Percentiles rank a stretch among this genome's conserved stretches.
These are phyloP conservation scores for Cyclostephanos tholiformis DNA, from an alignment of 108 stramenopile genomes.

Conservation along the genomic window DNA sequence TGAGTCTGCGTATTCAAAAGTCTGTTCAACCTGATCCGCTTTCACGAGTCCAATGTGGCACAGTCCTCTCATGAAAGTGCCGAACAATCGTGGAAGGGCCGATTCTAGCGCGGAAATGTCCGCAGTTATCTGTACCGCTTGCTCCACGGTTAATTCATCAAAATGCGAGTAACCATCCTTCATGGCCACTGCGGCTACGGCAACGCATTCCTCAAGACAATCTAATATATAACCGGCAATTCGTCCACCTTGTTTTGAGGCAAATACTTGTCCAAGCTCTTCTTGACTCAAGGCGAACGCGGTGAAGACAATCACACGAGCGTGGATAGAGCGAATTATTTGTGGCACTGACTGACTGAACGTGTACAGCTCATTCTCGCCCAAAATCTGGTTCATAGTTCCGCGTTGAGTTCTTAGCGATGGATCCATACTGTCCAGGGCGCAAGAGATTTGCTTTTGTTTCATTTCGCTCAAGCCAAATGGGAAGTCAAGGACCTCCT, in stretches of 20 bases:
- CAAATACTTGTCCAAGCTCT: slow-evolving; percentile 88
- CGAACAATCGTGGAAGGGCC: slow-evolving; percentile 82
- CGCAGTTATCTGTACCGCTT: slow-evolving; percentile 89
- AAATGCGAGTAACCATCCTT: slow-evolving; percentile 75
- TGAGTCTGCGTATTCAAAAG: slow-evolving; percentile 82
- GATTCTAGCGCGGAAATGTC: slow-evolving; percentile 85
- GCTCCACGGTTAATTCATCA: slow-evolving; percentile 83
- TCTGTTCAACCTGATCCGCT: slow-evolving; percentile 82
- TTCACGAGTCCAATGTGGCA: slow-evolving; percentile 86
- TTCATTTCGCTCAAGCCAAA: slow-evolving; percentile 82
- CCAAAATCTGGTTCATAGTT: slow-evolving; percentile 49
- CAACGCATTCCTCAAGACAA: slow-evolving; percentile 85
- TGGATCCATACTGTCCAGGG: slow-evolving; percentile 47
- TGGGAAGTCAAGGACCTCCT: slow-evolving; percentile 79
- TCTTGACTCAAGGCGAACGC: slow-evolving; percentile 86
- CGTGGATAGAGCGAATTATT: slow-evolving; percentile 84
- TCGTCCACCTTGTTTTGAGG: slow-evolving; percentile 74
- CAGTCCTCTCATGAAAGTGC: slow-evolving; percentile 87
- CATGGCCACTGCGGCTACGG: slow-evolving; percentile 86
- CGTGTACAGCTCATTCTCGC: slow-evolving; percentile 66
- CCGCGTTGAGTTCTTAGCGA: slow-evolving; percentile 46
- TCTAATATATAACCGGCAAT: slow-evolving; percentile 87
- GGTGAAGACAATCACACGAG: slow-evolving; percentile 82
- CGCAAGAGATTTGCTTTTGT: slow-evolving; percentile 42
- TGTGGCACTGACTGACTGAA: slow-evolving; percentile 83